phyloP scores from a whole-genome alignment of 768 basidiomycete genomes.

The Lepiota subincarnata region DNA sequence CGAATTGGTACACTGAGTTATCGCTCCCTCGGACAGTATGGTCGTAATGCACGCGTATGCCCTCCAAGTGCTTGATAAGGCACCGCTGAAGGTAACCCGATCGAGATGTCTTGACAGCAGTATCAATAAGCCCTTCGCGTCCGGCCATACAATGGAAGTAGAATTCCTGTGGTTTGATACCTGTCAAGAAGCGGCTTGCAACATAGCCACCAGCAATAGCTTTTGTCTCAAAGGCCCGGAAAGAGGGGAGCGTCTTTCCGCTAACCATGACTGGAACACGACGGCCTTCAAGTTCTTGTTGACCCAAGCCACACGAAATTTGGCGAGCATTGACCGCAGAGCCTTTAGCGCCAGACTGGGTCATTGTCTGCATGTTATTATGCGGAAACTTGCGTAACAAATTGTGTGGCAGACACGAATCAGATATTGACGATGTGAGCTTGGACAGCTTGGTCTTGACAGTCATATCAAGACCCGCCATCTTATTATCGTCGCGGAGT shows the following conservation, averaged over 20 bases:
- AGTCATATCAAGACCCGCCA: constrained; percentile 93
- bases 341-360: constrained; percentile 95
- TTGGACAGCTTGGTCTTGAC: constrained; percentile 83
- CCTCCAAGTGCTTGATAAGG: constrained; percentile 97
- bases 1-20: constrained; percentile 89
- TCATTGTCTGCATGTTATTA: constrained; percentile 99
- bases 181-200: constrained; percentile 97
- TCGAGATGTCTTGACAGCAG: constrained; percentile 97
- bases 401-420: constrained; percentile 80
- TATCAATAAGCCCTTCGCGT: constrained; percentile 97
- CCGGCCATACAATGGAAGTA: constrained; percentile 99
- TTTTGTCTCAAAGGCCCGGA: constrained; percentile 96
- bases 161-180: constrained; percentile 97
- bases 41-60: constrained; percentile 95
- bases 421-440: constrained; percentile 87
- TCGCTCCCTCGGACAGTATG: constrained; percentile 97
- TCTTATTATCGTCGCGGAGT: constrained; percentile 91
- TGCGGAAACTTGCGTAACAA: constrained; percentile 92
- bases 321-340: constrained; percentile 96
- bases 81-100: constrained; percentile 98
- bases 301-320: constrained; percentile 96
- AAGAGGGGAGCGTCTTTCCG: constrained; percentile 96
- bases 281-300: constrained; percentile 97
- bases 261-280: constrained; percentile 99
- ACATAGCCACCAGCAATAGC: constrained; percentile 98